Evolutionary conservation across 768 basidiomycete genomes (phyloP).

Genomic region (Tephrocybe sp.): DNA sequence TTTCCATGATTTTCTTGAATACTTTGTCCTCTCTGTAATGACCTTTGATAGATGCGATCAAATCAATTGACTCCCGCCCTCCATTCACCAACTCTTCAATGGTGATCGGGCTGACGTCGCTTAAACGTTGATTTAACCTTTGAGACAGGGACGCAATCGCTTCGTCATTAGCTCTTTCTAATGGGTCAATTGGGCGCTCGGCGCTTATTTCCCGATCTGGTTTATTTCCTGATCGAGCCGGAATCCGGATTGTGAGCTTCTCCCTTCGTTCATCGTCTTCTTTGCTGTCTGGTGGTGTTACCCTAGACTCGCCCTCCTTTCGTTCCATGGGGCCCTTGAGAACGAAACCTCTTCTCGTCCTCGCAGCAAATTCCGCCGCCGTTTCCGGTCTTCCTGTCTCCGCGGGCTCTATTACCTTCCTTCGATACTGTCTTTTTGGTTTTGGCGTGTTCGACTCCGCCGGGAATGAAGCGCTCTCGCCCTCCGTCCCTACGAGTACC

Average conservation of each 20-base stretch:
- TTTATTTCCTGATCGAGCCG: neutral
- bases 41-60: neutral
- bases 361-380: too few species aligned
- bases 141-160: neutral
- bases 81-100: too few species aligned
- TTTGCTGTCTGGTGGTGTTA: neutral
- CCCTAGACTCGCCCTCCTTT: too few species aligned
- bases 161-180: neutral
- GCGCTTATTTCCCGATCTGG: too few species aligned
- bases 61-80: conserved; percentile 5
- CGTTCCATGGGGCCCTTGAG: conserved; percentile 14
- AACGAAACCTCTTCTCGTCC: too few species aligned
- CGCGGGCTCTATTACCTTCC: too few species aligned
- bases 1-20: conserved; percentile 19
- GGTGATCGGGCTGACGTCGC: neutral
- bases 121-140: neutral
- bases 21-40: conserved; percentile 27
- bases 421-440: too few species aligned
- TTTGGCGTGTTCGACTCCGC: too few species aligned
- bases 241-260: neutral
- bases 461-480: too few species aligned
- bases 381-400: too few species aligned
- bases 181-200: too few species aligned
- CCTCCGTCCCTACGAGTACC: too few species aligned
- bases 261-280: neutral